phyloP scores from a whole-genome alignment of 2,329 filamentous ascomycete species.

The Pseudopyricularia cyperi region DNA sequence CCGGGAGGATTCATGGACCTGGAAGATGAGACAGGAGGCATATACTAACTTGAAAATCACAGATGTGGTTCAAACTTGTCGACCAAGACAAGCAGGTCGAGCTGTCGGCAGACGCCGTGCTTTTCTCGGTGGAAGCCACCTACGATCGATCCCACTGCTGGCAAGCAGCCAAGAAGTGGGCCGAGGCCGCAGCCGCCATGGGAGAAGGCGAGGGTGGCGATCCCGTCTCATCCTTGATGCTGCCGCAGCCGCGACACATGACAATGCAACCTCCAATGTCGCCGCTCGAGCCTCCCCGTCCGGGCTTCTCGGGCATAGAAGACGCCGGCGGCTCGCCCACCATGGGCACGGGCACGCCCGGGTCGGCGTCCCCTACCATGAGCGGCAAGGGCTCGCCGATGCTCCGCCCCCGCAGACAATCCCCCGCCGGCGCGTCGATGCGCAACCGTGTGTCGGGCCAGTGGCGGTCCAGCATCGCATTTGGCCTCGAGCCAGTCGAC shows the following conservation, averaged over 20 bases:
- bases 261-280: slow-evolving; percentile 4
- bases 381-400: slow-evolving; percentile 5
- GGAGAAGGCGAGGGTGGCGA: neutral
- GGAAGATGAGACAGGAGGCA: no score
- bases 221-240: neutral
- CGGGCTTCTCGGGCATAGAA: slow-evolving; percentile 16
- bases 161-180: slow-evolving; percentile 37
- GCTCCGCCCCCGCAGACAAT: slow-evolving; percentile 8
- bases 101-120: slow-evolving; percentile 44
- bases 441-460: slow-evolving; percentile 6
- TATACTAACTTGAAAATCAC: neutral
- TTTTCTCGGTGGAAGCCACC: slow-evolving; percentile 48
- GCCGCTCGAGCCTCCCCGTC: slow-evolving; percentile 14
- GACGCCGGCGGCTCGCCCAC: slow-evolving; percentile 5
- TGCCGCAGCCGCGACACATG: neutral
- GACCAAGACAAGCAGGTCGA: slow-evolving; percentile 35
- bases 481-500: slow-evolving; percentile 19
- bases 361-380: neutral
- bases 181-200: slow-evolving; percentile 10
- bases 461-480: slow-evolving; percentile 18
- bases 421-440: slow-evolving; percentile 7
- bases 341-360: slow-evolving; percentile 6
- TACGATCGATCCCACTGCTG: slow-evolving; percentile 46
- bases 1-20: neutral
- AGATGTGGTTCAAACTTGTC: neutral